phyloP scores from a whole-genome alignment of 2,329 filamentous ascomycete genomes.

The Fusarium dimerum region DNA sequence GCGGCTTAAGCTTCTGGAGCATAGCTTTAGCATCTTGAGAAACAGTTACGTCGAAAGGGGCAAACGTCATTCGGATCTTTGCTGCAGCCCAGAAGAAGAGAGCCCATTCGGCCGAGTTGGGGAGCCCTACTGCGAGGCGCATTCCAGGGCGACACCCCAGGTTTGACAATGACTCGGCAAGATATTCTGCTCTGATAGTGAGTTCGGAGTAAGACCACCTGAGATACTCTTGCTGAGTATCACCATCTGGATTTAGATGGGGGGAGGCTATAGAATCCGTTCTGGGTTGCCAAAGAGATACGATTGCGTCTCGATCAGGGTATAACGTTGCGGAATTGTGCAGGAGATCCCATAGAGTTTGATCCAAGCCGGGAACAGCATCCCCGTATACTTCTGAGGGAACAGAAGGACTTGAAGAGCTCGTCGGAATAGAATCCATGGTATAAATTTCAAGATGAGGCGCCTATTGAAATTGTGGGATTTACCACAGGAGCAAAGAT shows the following conservation, averaged over 20 bases:
- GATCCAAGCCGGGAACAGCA: constrained; percentile 28
- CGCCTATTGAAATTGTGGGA: not conserved
- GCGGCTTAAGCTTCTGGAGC: constrained; percentile 26
- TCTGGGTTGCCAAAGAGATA: constrained; percentile 37
- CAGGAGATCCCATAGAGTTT: constrained; percentile 37
- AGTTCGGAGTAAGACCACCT: constrained; percentile 35
- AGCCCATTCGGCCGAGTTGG: constrained; percentile 42
- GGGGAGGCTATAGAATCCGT: constrained; percentile 4
- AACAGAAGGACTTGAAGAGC: constrained; percentile 1
- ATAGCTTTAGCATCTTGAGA: constrained; percentile 25
- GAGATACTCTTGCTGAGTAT: constrained; percentile 15
- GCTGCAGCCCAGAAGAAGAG: constrained; percentile 40
- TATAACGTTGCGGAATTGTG: constrained; percentile 25
- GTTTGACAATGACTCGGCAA: constrained; percentile 25
- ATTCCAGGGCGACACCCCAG: constrained; percentile 31
- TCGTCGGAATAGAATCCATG: constrained; percentile 8
- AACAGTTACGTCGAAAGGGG: constrained; percentile 35
- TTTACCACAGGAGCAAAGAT: not conserved
- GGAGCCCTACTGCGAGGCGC: constrained; percentile 34
- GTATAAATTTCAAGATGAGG: not conserved
- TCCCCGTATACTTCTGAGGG: constrained; percentile 33
- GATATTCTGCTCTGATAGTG: constrained; percentile 20
- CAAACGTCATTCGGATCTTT: constrained; percentile 36
- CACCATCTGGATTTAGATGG: not conserved
- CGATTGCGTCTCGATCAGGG: constrained; percentile 37